Percentiles rank a stretch among this genome's conserved stretches.
These are phyloP conservation scores for Mortierella sp. DNA, from an alignment of 371 early-diverging fungal species.

Conservation along the genomic window DNA sequence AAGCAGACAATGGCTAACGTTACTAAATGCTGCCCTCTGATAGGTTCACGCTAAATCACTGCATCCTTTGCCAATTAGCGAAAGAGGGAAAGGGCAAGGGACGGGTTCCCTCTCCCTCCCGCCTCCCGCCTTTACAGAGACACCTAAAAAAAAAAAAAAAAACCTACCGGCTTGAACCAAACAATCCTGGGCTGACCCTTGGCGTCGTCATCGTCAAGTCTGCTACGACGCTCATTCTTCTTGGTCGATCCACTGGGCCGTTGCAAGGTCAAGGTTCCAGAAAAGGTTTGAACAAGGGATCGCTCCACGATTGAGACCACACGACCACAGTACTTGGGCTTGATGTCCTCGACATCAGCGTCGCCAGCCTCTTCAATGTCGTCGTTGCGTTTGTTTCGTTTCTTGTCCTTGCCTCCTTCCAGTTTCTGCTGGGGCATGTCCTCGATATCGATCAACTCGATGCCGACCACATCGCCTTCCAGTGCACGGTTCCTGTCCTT, in stretches of 20 bases:
- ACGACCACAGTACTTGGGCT: constrained; percentile 67
- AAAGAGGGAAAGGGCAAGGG: constrained; percentile 73
- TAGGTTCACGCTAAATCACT: constrained; percentile 83
- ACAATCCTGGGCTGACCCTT: constrained; percentile 60
- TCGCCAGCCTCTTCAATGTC: constrained; percentile 22
- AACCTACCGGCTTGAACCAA: constrained; percentile 78
- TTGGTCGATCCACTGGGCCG: constrained; percentile 49
- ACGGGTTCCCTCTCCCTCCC: no score
- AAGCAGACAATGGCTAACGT: constrained; percentile 90
- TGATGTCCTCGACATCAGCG: constrained; percentile 59
- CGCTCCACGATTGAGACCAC: constrained; percentile 70
- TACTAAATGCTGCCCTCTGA: constrained; percentile 95
- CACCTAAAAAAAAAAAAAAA: constrained; percentile 54
- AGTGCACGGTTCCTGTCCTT: constrained; percentile 83
- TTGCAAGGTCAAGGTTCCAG: constrained; percentile 58
- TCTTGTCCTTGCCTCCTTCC: constrained; percentile 54
- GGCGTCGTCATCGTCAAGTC: constrained; percentile 52
- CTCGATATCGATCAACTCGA: constrained; percentile 72
- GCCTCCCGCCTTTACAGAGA: constrained; percentile 57
- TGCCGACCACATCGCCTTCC: constrained; percentile 84
- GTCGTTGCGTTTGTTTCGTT: constrained; percentile 21
- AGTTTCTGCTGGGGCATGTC: constrained; percentile 67
- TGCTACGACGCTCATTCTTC: constrained; percentile 58
- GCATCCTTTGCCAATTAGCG: constrained; percentile 75
- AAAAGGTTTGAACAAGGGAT: constrained; percentile 67